phyloP scores from a whole-genome alignment of 2,329 filamentous ascomycete species.

The Penicillium expansum region DNA sequence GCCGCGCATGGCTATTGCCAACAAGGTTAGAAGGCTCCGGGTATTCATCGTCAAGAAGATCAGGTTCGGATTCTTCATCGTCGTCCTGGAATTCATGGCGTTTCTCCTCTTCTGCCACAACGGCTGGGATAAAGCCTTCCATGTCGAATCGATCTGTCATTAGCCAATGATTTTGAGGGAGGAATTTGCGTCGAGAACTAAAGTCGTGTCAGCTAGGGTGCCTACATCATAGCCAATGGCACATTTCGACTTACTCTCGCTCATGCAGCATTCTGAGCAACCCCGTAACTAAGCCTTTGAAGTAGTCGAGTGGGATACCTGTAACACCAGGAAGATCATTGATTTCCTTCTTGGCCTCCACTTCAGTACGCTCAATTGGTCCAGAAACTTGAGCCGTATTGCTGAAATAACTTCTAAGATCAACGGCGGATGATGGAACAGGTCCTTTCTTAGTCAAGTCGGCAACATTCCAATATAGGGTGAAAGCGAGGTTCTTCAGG shows the following conservation, averaged over 20 bases:
- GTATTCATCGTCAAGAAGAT: constrained; percentile 40
- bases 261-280: constrained; percentile 88
- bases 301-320: constrained; percentile 72
- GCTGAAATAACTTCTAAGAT: constrained; percentile 49
- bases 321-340: constrained; percentile 60
- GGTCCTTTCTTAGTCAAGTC: constrained; percentile 55
- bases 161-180: constrained; percentile 84
- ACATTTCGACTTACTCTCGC: constrained; percentile 58
- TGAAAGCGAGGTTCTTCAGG: constrained; percentile 86
- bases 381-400: constrained; percentile 24
- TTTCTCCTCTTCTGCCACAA: constrained; percentile 81
- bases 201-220: background rate
- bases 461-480: constrained; percentile 77
- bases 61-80: constrained; percentile 56
- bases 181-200: constrained; percentile 74
- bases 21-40: constrained; percentile 44
- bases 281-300: constrained; percentile 75
- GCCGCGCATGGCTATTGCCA: constrained; percentile 60
- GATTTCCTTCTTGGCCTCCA: constrained; percentile 41
- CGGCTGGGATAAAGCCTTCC: constrained; percentile 78
- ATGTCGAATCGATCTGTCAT: constrained; percentile 89
- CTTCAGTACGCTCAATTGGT: constrained; percentile 27
- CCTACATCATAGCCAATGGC: background rate
- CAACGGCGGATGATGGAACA: constrained; percentile 36
- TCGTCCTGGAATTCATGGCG: constrained; percentile 67